Conservation (phyloP, 805 yeast genomes). For the Lipomyces chichibuensis region DNA sequence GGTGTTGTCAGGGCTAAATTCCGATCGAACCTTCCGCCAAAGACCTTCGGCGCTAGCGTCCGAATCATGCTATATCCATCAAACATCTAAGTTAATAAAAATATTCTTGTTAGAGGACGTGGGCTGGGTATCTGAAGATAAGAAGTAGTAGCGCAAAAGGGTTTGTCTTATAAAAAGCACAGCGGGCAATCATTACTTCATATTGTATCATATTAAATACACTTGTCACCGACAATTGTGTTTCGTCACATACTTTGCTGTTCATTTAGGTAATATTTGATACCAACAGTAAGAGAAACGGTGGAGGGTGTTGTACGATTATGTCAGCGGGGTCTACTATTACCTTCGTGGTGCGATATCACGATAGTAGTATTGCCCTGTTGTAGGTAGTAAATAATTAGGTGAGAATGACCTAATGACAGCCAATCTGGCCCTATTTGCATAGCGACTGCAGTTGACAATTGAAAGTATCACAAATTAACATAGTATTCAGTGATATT, state of each 20-base stretch:
- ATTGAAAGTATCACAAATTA: no score
- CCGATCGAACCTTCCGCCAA: conserved; percentile 98
- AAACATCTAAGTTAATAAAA: conserved; percentile 71
- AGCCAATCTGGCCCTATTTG: no score
- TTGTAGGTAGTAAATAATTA: no score
- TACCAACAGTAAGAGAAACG: not conserved
- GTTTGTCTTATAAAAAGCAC: conserved; percentile 8
- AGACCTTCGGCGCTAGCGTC: conserved; percentile 99
- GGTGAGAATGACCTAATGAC: no score
- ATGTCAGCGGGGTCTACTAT: no score
- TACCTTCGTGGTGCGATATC: no score
- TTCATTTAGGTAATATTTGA: not conserved
- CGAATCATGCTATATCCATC: conserved; percentile 99
- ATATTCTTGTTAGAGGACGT: not conserved
- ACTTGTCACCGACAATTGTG: not conserved
- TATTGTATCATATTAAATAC: conserved; percentile 21
- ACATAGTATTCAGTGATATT: no score
- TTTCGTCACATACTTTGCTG: not conserved
- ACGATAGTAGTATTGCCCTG: no score
- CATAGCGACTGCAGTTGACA: no score
- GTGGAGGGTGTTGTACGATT: not conserved
- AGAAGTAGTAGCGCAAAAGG: not conserved
- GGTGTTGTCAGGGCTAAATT: conserved; percentile 99
- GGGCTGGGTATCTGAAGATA: not conserved
- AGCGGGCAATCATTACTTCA: conserved; percentile 9